Percentiles rank a stretch among this genome's conserved stretches.
phyloP scores from a whole-genome alignment of 2,329 filamentous ascomycete species.

The Claviceps citrina region DNA sequence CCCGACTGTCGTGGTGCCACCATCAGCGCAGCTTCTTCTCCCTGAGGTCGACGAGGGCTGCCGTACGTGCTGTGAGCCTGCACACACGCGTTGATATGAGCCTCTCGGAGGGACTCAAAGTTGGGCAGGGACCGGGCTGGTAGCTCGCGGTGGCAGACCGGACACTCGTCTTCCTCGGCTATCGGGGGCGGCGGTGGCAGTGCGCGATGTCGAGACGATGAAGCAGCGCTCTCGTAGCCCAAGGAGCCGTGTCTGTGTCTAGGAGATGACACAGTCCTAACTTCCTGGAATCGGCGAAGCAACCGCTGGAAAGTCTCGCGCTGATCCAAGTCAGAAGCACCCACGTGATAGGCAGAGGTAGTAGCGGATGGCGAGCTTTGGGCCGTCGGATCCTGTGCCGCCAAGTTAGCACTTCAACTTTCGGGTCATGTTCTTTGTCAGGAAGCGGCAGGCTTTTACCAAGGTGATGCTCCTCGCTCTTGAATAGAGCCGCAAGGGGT shows the following conservation, averaged over 20 bases:
- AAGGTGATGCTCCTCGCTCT: conserved; percentile 33
- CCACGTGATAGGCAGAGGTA: conserved; percentile 15
- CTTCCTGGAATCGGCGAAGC: conserved; percentile 13
- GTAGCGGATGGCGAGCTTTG: conserved; percentile 9
- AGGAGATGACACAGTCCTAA: conserved; percentile 5
- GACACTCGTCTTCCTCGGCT: conserved; percentile 64
- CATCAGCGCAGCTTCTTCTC: conserved; percentile 11
- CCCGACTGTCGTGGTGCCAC: conserved; percentile 34
- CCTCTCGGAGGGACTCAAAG: conserved; percentile 38
- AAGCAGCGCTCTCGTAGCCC: conserved; percentile 12
- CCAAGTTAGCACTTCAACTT: background rate
- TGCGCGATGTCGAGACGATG: conserved; percentile 24
- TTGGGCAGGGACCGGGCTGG: conserved; percentile 40
- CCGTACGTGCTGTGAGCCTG: conserved; percentile 36
- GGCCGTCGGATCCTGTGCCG: conserved; percentile 8
- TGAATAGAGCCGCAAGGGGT: conserved; percentile 20
- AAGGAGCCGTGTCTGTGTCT: conserved; percentile 18
- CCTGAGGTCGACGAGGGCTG: conserved; percentile 16
- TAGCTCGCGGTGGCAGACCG: conserved; percentile 58
- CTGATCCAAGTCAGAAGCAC: conserved; percentile 16
- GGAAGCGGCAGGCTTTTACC: conserved; percentile 20
- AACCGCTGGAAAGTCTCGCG: conserved; percentile 18
- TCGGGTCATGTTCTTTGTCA: background rate
- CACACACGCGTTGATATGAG: conserved; percentile 45
- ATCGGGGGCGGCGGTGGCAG: conserved; percentile 33